phyloP scores from a whole-genome alignment of 169 alveolate species.

The Plasmodium malariae region DNA sequence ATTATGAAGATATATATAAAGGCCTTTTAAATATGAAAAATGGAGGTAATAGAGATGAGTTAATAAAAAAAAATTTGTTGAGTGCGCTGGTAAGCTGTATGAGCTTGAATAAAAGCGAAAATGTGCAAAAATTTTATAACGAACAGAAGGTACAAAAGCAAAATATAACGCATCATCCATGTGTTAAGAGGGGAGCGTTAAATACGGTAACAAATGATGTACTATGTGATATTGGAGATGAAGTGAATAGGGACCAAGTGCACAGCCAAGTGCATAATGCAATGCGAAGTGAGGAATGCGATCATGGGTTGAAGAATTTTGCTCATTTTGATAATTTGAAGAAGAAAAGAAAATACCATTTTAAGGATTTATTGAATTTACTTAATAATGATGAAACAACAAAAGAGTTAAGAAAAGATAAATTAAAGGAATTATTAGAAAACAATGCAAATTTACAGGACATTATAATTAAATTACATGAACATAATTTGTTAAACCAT shows the following conservation, averaged over 20 bases:
- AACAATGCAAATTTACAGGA: neutral
- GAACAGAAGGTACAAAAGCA: neutral
- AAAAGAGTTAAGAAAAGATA: constrained; percentile 5
- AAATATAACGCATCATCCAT: too few relatives aligned
- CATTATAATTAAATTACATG: constrained; percentile 2
- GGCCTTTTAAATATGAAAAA: constrained; percentile 27
- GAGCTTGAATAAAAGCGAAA: constrained; percentile 3
- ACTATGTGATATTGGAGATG: too few relatives aligned
- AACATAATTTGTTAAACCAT: neutral
- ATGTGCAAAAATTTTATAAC: constrained; percentile 1
- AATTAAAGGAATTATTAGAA: constrained; percentile 17
- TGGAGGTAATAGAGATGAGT: constrained; percentile 18
- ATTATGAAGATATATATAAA: constrained; percentile 29
- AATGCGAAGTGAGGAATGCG: neutral
- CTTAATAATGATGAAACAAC: neutral
- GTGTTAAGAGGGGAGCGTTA: too few relatives aligned
- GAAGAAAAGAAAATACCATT: constrained; percentile 3
- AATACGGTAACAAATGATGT: too few relatives aligned
- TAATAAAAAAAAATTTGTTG: constrained; percentile 22
- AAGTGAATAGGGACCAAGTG: too few relatives aligned
- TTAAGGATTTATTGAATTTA: neutral
- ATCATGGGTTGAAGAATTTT: neutral
- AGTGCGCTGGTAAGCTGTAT: neutral
- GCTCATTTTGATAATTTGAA: neutral
- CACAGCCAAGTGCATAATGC: too few relatives aligned